These are phyloP conservation scores for Diaporthe aspalathi DNA, from an alignment of 2,329 filamentous ascomycete species.

Conservation along the genomic window DNA sequence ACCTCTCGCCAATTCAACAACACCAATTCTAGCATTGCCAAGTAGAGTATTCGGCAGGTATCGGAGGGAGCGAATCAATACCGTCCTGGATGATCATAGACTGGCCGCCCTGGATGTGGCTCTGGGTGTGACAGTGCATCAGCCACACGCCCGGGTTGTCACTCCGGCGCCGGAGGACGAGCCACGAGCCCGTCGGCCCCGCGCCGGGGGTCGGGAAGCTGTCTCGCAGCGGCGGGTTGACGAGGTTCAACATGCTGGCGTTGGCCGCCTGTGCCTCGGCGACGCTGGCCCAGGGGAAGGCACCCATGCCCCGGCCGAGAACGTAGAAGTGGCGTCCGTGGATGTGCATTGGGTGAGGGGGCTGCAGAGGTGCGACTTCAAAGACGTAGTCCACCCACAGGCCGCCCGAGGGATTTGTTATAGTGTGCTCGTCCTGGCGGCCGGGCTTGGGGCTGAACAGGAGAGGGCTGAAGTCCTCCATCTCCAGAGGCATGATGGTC, in stretches of 20 bases:
- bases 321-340: neutral
- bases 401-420: neutral
- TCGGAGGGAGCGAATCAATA: neutral
- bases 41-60: neutral
- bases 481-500: neutral
- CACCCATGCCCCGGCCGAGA: neutral
- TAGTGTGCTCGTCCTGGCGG: neutral
- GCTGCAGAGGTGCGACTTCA: neutral
- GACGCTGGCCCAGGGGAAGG: neutral
- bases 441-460: neutral
- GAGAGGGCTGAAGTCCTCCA: neutral
- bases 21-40: neutral
- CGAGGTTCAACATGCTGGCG: neutral
- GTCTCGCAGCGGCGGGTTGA: neutral
- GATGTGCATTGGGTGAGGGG: neutral
- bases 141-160: neutral
- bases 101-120: neutral
- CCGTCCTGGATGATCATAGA: neutral
- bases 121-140: conserved; percentile 1
- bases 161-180: neutral
- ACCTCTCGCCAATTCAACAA: neutral
- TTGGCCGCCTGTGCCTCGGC: neutral
- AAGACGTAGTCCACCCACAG: neutral
- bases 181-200: neutral
- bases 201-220: neutral